Evolutionary conservation across 2,329 filamentous ascomycete species (phyloP), one percentile per base, ranked within the genome.

Genomic region (Aureobasidium namibiae): DNA sequence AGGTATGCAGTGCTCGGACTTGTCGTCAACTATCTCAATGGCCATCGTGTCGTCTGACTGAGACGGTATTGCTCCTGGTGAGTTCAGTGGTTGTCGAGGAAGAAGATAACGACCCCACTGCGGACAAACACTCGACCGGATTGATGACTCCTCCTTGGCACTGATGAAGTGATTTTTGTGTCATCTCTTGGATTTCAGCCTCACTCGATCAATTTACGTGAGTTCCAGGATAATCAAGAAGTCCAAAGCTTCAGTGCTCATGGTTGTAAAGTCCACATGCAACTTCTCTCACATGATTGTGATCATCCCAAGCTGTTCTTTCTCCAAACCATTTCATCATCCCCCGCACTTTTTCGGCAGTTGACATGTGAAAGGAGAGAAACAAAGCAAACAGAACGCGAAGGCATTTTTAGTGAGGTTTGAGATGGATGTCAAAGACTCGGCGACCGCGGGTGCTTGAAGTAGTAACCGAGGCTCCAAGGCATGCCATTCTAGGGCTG

Each of bases 1-100:
- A 23, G 88, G 86, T 64, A 92, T 82, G 75, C 87, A 90, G 70
- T 89, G 80, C 60, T 85, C 80, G 45, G 86, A 87, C 73, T 91
- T 92, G 78, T 92, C 89, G 75, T 92, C 88, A 66, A 86, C 67
- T 63, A 90, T 83, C 61, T 75, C 69, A 49, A 76, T 65, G 77
- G 26, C 50, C 50, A 54, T 54, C n/a, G 21, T 54, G 26, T 33
- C 38, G 26, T 10, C 4, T 26, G 6, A 21, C 13, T 54, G n/a
- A n/a, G 14, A 42, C 26, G 10, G 13, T 9, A n/a, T 38, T 11
- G 26, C 24, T 16, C 13, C 2, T 29, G 9, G 33, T 41, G 5
- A 5, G 21, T 31, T 5, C n/a, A 31, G 18, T 36, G 26, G n/a
- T 49, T 26, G 36, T 50, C 23, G 21, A 48, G 24, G 14, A 56